A percentile compares a stretch with the other conserved stretches of the same genome.
These are phyloP conservation scores for Aspergillus jensenii DNA, from an alignment of 2,329 filamentous ascomycete genomes.

Conservation along the genomic window DNA sequence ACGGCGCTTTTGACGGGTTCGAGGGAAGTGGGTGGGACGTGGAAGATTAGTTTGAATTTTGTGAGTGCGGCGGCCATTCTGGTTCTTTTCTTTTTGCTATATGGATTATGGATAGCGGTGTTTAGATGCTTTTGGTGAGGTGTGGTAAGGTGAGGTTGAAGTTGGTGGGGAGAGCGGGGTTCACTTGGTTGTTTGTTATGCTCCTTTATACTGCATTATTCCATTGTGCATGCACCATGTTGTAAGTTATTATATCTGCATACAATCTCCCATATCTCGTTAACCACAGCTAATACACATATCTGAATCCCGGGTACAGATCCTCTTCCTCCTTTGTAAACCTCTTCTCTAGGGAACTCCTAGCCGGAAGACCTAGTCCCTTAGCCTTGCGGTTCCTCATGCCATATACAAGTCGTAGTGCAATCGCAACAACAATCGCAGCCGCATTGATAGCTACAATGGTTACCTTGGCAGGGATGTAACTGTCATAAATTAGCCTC, in stretches of 20 bases:
- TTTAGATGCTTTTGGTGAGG: not conserved
- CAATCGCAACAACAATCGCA: conserved; percentile 26
- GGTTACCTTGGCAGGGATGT: conserved; percentile 38
- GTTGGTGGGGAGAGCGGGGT: not conserved
- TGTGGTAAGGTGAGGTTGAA: not conserved
- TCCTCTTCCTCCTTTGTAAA: conserved; percentile 17
- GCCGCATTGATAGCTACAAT: conserved; percentile 36
- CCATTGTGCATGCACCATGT: too few species aligned
- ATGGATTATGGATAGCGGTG: not conserved
- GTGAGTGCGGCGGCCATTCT: not conserved
- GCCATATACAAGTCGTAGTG: conserved; percentile 25
- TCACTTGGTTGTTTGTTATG: not conserved
- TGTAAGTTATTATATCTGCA: too few species aligned
- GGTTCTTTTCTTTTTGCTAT: too few species aligned
- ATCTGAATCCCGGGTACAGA: conserved; percentile 24
- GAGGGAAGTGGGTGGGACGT: conserved; percentile 11
- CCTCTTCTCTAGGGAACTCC: conserved; percentile 21
- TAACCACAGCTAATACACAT: conserved; percentile 26
- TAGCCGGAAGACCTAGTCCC: conserved; percentile 21
- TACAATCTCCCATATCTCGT: too few species aligned
- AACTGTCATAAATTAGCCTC: conserved; percentile 19
- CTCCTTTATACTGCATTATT: not conserved
- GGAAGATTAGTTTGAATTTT: conserved; percentile 16
- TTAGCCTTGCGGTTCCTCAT: conserved; percentile 26
- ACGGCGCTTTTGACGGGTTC: conserved; percentile 16